Conservation (phyloP, 495 filamentous ascomycete species). For the Pyronema domesticum region DNA sequence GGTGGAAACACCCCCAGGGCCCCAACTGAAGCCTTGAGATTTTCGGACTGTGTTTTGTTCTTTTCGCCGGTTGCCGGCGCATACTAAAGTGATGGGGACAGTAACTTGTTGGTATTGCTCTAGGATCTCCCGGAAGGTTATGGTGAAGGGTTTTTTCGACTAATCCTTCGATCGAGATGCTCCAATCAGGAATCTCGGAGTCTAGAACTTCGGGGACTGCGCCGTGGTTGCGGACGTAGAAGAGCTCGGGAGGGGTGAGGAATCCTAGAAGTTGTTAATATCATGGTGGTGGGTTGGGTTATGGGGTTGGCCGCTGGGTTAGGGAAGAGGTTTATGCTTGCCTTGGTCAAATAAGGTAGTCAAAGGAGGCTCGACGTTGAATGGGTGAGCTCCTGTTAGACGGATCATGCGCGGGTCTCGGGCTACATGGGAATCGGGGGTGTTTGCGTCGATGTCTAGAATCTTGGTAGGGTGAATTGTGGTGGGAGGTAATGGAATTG, state of each 20-base stretch:
- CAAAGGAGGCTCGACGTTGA: constrained; percentile 83
- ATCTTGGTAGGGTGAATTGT: constrained; percentile 42
- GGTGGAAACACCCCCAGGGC: constrained; percentile 73
- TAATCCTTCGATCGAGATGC: constrained; percentile 76
- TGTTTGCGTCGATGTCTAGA: constrained; percentile 58
- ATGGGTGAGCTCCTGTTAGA: constrained; percentile 80
- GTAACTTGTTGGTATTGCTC: constrained; percentile 68
- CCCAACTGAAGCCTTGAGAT: constrained; percentile 93
- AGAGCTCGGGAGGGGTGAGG: constrained; percentile 76
- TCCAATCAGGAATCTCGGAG: constrained; percentile 58
- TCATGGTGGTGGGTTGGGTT: background rate
- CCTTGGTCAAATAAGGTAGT: constrained; percentile 65
- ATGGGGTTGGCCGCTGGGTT: too few relatives aligned
- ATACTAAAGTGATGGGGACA: constrained; percentile 76
- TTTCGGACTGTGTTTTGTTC: constrained; percentile 88
- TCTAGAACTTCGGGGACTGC: constrained; percentile 64
- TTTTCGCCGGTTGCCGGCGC: constrained; percentile 84
- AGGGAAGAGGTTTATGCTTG: constrained; percentile 7
- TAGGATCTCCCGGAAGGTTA: constrained; percentile 60
- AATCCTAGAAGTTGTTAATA: constrained; percentile 37
- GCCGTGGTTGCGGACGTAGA: constrained; percentile 94
- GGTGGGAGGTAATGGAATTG: constrained; percentile 56
- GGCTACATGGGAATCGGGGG: constrained; percentile 72
- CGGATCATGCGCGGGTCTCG: constrained; percentile 75
- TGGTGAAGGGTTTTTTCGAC: constrained; percentile 59